Evolutionary conservation across 805 yeast species (phyloP).

Genomic region (Candida yuanshanica): DNA sequence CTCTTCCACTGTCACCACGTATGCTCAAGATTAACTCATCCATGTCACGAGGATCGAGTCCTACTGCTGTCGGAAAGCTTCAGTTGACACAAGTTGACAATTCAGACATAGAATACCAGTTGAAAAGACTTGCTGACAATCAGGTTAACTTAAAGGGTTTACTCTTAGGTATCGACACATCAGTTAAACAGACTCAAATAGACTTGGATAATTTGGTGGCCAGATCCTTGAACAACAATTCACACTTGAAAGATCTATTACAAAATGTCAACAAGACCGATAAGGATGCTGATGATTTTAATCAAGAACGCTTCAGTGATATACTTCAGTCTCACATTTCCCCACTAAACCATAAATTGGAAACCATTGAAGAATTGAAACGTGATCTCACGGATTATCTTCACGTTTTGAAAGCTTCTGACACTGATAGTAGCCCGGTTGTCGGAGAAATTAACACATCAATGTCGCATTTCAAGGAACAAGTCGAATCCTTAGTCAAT

Average conservation of each 20-base stretch:
- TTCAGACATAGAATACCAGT: constrained; percentile 21
- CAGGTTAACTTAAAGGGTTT: constrained; percentile 27
- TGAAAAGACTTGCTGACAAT: constrained; percentile 23
- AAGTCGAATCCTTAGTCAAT: neutral
- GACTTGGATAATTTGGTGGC: constrained; percentile 23
- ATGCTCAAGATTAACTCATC: constrained; percentile 24
- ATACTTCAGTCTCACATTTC: neutral
- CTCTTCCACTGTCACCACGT: constrained; percentile 35
- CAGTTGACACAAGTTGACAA: constrained; percentile 15
- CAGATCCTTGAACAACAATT: constrained; percentile 24
- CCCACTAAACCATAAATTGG: constrained; percentile 1
- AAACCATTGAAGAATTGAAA: neutral
- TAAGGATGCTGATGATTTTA: neutral
- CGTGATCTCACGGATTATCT: neutral
- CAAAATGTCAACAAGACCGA: constrained; percentile 12
- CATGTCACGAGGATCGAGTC: constrained; percentile 7
- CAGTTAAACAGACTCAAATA: constrained; percentile 24
- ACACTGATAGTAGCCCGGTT: neutral
- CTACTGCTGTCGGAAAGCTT: constrained; percentile 20
- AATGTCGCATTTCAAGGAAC: neutral
- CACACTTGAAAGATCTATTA: constrained; percentile 22
- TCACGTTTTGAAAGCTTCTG: neutral
- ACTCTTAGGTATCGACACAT: constrained; percentile 20
- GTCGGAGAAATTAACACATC: neutral
- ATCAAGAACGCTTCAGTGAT: neutral